Percentiles rank a stretch among this genome's conserved stretches.
These are phyloP conservation scores for Cystobasidium sp. DNA, from an alignment of 1,284 basidiomycete genomes.

Conservation along the genomic window DNA sequence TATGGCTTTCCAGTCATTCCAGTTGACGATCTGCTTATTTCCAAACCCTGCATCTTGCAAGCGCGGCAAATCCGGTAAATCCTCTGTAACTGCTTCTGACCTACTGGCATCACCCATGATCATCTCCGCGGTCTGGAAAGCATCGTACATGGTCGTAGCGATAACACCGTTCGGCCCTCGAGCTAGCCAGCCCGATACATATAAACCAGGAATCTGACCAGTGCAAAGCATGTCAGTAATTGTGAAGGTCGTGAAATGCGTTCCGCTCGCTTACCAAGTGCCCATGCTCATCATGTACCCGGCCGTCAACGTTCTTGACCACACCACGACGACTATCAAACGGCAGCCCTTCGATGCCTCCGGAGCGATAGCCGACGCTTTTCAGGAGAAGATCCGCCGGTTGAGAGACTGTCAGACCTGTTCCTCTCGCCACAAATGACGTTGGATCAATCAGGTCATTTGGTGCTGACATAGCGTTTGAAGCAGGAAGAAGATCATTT, in stretches of 20 bases:
- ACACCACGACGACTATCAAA: conserved; percentile 58
- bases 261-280: conserved; percentile 30
- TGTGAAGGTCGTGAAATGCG: not conserved
- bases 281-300: conserved; percentile 55
- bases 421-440: conserved; percentile 54
- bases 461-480: conserved; percentile 7
- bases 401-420: conserved; percentile 64
- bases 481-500: conserved; percentile 46
- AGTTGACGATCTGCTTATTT: conserved; percentile 44
- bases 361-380: conserved; percentile 80
- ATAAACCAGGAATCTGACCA: conserved; percentile 67
- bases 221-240: conserved; percentile 14
- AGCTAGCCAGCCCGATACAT: conserved; percentile 92
- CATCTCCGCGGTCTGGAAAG: conserved; percentile 75
- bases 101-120: conserved; percentile 64
- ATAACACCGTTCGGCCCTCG: conserved; percentile 90
- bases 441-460: conserved; percentile 45
- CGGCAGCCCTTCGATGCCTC: conserved; percentile 56
- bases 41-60: conserved; percentile 17
- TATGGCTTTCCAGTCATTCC: conserved; percentile 52
- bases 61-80: conserved; percentile 1
- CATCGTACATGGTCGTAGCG: conserved; percentile 91
- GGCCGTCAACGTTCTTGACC: conserved; percentile 61
- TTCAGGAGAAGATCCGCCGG: conserved; percentile 80
- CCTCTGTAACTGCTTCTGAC: conserved; percentile 24